Evolutionary conservation across 768 basidiomycete genomes (phyloP), one percentile per base, ranked within the genome.

Genomic region (Serendipita sp.): DNA sequence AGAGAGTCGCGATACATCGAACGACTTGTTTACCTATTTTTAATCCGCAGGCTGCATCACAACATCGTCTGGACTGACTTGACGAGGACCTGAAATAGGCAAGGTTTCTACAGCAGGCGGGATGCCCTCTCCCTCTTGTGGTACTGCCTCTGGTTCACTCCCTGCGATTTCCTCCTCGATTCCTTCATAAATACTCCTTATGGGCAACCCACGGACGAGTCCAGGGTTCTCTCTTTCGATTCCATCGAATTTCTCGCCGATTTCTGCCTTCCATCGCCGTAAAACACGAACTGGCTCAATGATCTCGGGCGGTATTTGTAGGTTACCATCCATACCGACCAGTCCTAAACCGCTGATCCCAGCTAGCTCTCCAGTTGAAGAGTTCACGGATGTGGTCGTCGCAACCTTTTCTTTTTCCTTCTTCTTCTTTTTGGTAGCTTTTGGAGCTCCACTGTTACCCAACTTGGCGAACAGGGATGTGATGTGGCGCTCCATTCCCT

Each of bases 401-500:
- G 45, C 65, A 4, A 50, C 67, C n/a, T 66, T 70, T 73, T 80
- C 77, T 81, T 88, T 68, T 58, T 73, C 71, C 75, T 88, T 90
- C 75, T 86, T 88, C 80, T 87, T 58, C 69, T 44, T 88, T 72
- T 80, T 82, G 61, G 71, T 69, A 16, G 80, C 73, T 72, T 90
- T 91, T 13, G 84, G 83, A 2, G 73, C 79, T 62, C 87, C 85
- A 72, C 87, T 90, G 17, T 88, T 86, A 76, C 90, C 86, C 51
- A 93, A 78, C 72, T 88, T 91, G 61, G 80, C 70, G 75, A 86
- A 96, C 9, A 85, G 76, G 17, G 75, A 77, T 50, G 80, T 76
- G 70, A 97, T 90, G 67, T 85, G 84, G 75, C 83, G 86, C 76
- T 98, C 94, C 56, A 98, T 80, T 3, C 85, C 78, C 65, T 95